Evolutionary conservation across 768 basidiomycete genomes (phyloP), one percentile per base, ranked within the genome.

Genomic region (Psilocybe cubensis): DNA sequence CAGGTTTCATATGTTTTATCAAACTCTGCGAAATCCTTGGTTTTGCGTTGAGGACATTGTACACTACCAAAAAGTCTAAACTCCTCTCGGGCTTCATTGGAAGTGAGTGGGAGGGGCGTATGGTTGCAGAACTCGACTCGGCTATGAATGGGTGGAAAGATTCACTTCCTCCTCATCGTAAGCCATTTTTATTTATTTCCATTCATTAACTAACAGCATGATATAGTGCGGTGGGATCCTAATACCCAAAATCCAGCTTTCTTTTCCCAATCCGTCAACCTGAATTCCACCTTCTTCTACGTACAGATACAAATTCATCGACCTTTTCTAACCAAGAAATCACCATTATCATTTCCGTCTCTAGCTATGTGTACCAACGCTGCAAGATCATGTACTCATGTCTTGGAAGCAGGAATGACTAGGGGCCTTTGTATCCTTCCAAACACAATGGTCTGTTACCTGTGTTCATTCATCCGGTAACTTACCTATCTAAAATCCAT

Each of bases 331-430:
- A 70, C 73, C 10, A 77, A 74, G 54, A 69, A 73, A 1, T 74
- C 78, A 4, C 49, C 65, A 3, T 63, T 81, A 17, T 75, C 79
- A 1, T 79, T 82, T 53, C 81, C 85, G 8, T 88, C 85, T 0
- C 77, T 87, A 11, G 83, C 87, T 1, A 88, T 87, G 54, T 91
- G 86, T 66, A 80, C 87, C 24, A 79, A 91, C 54, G 85, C 93
- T 1, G 89, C 92, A 1, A 77, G 92, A 10, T 86, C 87, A 0
- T 88, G 83, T 57, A 82, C 80, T 23, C 89, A 89, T 56, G 76
- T 94, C 27, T 70, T 89, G 51, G 89, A 91, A 58, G 73, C 79
- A 4, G 76, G 80, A 40, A 70, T 78, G 46, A 71, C 66, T 41
- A 72, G 79, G n/a, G 69, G 67, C 6, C 38, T 63, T 1, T 61